These are phyloP conservation scores for Holtermanniella nyarrowii DNA, from an alignment of 768 basidiomycete genomes.

Conservation along the genomic window DNA sequence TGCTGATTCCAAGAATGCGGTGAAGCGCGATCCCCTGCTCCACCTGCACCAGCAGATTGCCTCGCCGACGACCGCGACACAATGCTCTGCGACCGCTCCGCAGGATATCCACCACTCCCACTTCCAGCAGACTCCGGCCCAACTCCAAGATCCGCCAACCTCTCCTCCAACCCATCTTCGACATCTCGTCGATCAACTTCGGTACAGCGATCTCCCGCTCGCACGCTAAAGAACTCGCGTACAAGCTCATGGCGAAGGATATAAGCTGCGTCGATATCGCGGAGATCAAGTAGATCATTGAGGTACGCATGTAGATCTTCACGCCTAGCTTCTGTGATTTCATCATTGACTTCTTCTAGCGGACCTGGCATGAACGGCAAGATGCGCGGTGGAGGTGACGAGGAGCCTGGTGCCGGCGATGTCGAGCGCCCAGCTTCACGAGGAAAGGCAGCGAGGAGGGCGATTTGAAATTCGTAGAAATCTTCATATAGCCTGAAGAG, in stretches of 20 bases:
- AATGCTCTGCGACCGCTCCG: background rate
- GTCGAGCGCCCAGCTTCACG: slow-evolving; percentile 67
- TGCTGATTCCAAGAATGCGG: background rate
- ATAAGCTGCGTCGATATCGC: slow-evolving; percentile 55
- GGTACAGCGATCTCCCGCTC: slow-evolving; percentile 73
- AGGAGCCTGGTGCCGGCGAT: slow-evolving; percentile 13
- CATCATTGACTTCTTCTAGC: slow-evolving; percentile 67
- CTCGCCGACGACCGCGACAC: background rate
- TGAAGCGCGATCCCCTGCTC: background rate
- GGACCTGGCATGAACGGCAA: slow-evolving; percentile 98
- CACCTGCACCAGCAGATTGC: background rate
- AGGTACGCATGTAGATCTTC: slow-evolving; percentile 84
- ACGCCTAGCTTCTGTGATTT: slow-evolving; percentile 65
- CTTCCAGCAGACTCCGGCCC: background rate
- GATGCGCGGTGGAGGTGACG: slow-evolving; percentile 50
- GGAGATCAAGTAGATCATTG: slow-evolving; percentile 63
- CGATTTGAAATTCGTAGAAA: slow-evolving; percentile 94
- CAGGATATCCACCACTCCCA: background rate
- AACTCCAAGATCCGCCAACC: slow-evolving; percentile 18
- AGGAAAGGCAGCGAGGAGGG: slow-evolving; percentile 75
- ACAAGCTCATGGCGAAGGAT: slow-evolving; percentile 71
- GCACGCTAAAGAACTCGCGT: slow-evolving; percentile 69
- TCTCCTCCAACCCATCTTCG: slow-evolving; percentile 39
- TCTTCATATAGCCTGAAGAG: slow-evolving; percentile 94
- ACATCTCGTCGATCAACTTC: slow-evolving; percentile 48